These are phyloP conservation scores for Leucocoprinus birnbaumii DNA, from an alignment of 768 basidiomycete species.

Conservation along the genomic window DNA sequence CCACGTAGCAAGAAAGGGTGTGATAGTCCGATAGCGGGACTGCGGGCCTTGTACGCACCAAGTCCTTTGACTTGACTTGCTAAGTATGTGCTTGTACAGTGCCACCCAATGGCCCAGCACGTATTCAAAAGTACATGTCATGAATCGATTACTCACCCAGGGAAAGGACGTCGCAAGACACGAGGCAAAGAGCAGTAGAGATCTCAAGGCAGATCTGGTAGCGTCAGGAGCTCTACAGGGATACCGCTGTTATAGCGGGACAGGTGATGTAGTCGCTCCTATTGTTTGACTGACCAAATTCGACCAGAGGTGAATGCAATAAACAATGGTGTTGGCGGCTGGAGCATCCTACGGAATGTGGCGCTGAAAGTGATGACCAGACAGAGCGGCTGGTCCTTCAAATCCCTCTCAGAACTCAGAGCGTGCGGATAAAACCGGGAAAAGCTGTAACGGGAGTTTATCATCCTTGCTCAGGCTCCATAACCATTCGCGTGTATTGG, in stretches of 20 bases:
- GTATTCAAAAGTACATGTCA: background rate
- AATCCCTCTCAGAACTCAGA: too few relatives aligned
- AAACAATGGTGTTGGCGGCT: too few relatives aligned
- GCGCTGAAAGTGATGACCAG: too few relatives aligned
- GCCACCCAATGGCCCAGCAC: background rate
- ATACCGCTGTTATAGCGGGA: background rate
- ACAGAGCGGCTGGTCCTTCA: too few relatives aligned
- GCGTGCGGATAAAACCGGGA: too few relatives aligned
- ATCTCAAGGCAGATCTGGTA: background rate
- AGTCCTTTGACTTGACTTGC: background rate
- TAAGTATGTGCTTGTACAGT: background rate
- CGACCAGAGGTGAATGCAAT: too few relatives aligned
- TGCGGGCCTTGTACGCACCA: background rate
- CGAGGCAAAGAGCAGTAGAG: background rate
- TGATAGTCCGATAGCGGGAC: background rate
- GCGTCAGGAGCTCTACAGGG: background rate
- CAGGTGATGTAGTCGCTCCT: background rate
- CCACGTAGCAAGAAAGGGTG: too few relatives aligned
- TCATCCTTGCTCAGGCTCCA: too few relatives aligned
- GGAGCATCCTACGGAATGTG: too few relatives aligned
- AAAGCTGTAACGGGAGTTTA: too few relatives aligned
- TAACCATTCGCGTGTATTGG: too few relatives aligned
- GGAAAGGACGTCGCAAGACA: background rate
- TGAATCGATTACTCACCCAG: background rate
- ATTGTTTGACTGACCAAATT: too few relatives aligned